Evolutionary conservation across 495 filamentous ascomycete species (phyloP).

Genomic region (Tuber calosporum): DNA sequence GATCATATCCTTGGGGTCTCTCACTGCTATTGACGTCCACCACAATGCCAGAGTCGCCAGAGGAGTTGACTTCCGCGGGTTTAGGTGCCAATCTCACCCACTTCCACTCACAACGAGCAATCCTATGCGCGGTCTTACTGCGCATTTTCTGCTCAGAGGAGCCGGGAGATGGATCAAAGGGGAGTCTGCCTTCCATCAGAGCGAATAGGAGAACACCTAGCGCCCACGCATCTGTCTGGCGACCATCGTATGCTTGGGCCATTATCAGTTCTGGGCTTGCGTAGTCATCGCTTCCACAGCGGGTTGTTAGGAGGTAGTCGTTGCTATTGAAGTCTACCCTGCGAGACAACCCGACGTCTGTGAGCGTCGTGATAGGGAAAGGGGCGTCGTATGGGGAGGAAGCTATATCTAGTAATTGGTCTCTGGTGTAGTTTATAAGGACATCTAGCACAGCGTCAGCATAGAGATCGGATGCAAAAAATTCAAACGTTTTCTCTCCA

Average conservation of each 20-base stretch:
- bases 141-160: conserved; percentile 65
- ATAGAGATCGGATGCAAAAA: conserved; percentile 1
- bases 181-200: conserved; percentile 81
- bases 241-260: conserved; percentile 90
- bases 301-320: conserved; percentile 72
- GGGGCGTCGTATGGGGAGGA: conserved; percentile 54
- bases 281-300: conserved; percentile 95
- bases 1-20: conserved; percentile 51
- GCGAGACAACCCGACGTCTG: conserved; percentile 85
- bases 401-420: conserved; percentile 47
- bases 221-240: conserved; percentile 88
- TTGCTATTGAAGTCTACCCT: conserved; percentile 56
- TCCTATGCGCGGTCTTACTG: conserved; percentile 77
- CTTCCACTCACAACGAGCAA: conserved; percentile 86
- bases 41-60: conserved; percentile 30
- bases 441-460: conserved; percentile 57
- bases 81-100: conserved; percentile 70
- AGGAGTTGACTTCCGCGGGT: conserved; percentile 16
- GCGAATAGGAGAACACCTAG: conserved; percentile 89
- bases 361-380: conserved; percentile 75
- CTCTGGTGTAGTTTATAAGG: conserved; percentile 68
- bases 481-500: conserved; percentile 42
- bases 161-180: conserved; percentile 78
- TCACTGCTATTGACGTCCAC: conserved; percentile 48
- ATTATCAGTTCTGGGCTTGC: conserved; percentile 93